phyloP scores from a whole-genome alignment of 768 basidiomycete genomes.

The Dacryopinax primogenitus region DNA sequence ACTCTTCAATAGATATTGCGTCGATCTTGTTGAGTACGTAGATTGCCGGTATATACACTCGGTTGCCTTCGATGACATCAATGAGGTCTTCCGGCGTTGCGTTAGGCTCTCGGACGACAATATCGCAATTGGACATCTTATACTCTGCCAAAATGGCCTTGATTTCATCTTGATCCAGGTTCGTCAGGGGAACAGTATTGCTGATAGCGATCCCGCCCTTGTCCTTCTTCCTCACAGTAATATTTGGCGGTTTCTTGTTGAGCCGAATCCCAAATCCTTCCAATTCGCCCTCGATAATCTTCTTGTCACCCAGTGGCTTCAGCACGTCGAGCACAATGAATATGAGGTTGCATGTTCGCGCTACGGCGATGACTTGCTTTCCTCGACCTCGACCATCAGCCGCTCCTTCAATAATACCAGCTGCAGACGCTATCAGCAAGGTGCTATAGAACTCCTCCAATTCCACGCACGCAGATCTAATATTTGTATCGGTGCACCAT shows the following conservation, averaged over 20 bases:
- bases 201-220: constrained; percentile 90
- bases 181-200: constrained; percentile 90
- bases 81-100: constrained; percentile 93
- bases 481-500: constrained; percentile 93
- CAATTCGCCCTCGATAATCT: constrained; percentile 77
- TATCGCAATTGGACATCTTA: constrained; percentile 69
- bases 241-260: constrained; percentile 86
- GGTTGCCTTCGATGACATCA: constrained; percentile 92
- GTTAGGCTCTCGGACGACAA: constrained; percentile 83
- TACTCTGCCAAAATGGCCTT: constrained; percentile 92
- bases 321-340: constrained; percentile 97
- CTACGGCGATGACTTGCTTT: constrained; percentile 92
- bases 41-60: constrained; percentile 86
- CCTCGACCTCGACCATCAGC: constrained; percentile 93
- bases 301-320: constrained; percentile 94
- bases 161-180: constrained; percentile 92
- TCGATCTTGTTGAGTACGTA: constrained; percentile 81
- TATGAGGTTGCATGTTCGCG: constrained; percentile 94
- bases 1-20: constrained; percentile 95
- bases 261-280: constrained; percentile 97
- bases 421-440: constrained; percentile 30
- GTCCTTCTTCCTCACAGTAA: constrained; percentile 73
- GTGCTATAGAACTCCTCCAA: not conserved
- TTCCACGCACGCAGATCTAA: constrained; percentile 66
- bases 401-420: constrained; percentile 97